phyloP scores from a whole-genome alignment of 805 yeast species.

The Saccharomycopsis sp. region DNA sequence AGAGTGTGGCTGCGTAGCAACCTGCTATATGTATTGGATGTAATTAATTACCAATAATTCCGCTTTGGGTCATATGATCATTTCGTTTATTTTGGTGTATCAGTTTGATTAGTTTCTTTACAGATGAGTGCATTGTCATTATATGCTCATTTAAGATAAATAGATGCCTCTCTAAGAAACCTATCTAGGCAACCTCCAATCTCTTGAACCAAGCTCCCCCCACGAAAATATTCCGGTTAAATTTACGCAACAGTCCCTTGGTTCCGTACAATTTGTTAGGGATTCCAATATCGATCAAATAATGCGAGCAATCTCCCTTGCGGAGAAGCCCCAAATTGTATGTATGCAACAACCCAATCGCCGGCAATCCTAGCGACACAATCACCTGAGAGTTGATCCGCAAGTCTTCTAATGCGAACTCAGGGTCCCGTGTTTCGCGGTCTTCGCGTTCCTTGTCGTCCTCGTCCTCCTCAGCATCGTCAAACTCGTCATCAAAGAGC shows the following conservation, averaged over 20 bases:
- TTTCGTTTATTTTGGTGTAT: background rate
- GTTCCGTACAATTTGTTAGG: slow-evolving; percentile 50
- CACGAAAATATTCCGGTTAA: slow-evolving; percentile 30
- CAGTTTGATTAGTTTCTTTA: background rate
- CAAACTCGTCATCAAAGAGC: background rate
- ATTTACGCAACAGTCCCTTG: slow-evolving; percentile 39
- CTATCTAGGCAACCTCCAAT: slow-evolving; percentile 2
- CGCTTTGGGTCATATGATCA: background rate
- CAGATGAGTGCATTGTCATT: no score
- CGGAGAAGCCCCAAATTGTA: slow-evolving; percentile 47
- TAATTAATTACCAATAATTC: background rate
- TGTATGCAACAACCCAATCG: slow-evolving; percentile 54
- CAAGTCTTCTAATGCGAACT: slow-evolving; percentile 27
- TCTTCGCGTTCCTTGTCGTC: slow-evolving; percentile 22
- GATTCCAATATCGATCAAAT: slow-evolving; percentile 63
- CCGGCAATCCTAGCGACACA: slow-evolving; percentile 67
- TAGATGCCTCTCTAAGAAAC: background rate
- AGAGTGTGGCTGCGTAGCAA: background rate
- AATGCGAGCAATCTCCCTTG: slow-evolving; percentile 48
- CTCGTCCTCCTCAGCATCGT: slow-evolving; percentile 24
- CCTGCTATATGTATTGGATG: background rate
- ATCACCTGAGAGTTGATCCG: slow-evolving; percentile 48
- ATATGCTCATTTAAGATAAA: background rate
- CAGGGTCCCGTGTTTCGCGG: background rate
- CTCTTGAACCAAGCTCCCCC: slow-evolving; percentile 13